Evolutionary conservation across 352 stramenopile genomes (phyloP).

Genomic region (Phytophthora capsici): DNA sequence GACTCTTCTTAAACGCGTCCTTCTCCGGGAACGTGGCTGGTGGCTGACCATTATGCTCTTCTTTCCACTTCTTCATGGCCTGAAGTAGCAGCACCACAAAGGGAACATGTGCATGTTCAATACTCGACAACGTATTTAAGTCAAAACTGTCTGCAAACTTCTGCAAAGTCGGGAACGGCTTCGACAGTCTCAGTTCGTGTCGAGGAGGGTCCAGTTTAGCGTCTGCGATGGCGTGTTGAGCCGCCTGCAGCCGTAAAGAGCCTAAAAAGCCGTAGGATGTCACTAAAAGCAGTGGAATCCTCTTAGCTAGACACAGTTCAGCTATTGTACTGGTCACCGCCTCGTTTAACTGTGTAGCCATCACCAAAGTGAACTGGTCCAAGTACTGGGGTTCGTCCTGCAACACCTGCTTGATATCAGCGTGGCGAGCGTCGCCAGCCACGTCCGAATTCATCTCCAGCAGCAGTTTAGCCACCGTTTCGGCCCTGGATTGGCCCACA

Average conservation of each 20-base stretch:
- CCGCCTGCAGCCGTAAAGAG: conserved; percentile 88
- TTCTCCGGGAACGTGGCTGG: conserved; percentile 91
- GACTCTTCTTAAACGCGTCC: conserved; percentile 83
- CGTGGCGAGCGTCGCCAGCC: conserved; percentile 54
- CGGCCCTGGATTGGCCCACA: conserved; percentile 72
- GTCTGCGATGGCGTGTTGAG: conserved; percentile 89
- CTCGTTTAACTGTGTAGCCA: conserved; percentile 89
- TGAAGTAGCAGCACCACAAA: conserved; percentile 94
- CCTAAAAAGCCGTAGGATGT: conserved; percentile 95
- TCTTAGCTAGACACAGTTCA: conserved; percentile 64
- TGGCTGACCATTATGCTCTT: conserved; percentile 43
- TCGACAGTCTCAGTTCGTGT: conserved; percentile 90
- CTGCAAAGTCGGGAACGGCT: conserved; percentile 76
- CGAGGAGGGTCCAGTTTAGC: conserved; percentile 87
- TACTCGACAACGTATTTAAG: conserved; percentile 71
- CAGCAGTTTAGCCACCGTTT: conserved; percentile 86
- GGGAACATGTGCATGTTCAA: conserved; percentile 93
- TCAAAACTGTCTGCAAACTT: conserved; percentile 63
- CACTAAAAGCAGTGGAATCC: conserved; percentile 83
- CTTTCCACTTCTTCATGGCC: conserved; percentile 65
- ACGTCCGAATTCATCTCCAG: conserved; percentile 97
- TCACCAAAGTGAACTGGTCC: conserved; percentile 82
- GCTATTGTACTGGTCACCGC: conserved; percentile 61
- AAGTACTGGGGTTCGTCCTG: conserved; percentile 62
- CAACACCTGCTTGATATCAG: conserved; percentile 60